Base-by-base conservation (phyloP, 306 rosid genomes). In the Purshia tridentata region DNA sequence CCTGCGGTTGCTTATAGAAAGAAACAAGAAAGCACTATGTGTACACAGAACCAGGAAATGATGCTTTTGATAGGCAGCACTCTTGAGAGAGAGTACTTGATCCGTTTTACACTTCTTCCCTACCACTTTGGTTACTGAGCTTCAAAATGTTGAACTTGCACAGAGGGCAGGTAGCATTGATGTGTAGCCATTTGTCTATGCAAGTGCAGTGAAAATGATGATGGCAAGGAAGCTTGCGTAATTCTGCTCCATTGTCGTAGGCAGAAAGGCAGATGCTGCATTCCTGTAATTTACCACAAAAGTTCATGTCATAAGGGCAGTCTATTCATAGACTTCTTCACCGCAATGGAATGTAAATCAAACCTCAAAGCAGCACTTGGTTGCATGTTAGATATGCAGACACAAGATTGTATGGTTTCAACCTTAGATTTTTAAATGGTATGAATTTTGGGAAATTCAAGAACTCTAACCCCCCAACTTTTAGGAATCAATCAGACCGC, bases 101-200 rank as follows among this genome's bases (percentile, higher is more conserved):
- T n/a, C 57, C 3, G 9, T 6, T 6, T 29, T 19, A 81, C 73
- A 82, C 96, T 67, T 76, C 82, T 59, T 76, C 79, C 48, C 72
- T 82, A 15, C 64, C 76, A 42, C 14, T 46, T 74, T 56, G 75
- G 51, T 77, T 69, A 20, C 55, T 71, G 9, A 69, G 73, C 82
- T 79, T 84, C 84, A 85, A 81, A 69, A 91, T 81, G 83, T 94
- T 82, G 51, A 81, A 91, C 78, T 94, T 94, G 95, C 99, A 94
- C 56, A 94, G 92, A 35, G 97, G 99, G 81, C 97, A 94, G 65
- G 80, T 88, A 0, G 96, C 87, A 75, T 87, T 91, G 61, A 88
- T 83, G 79, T 75, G 85, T 70, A 94, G 72, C 97, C 99, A 91
- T 85, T 85, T 91, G 84, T 94, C 95, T 29, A 94, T 91, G 90